Percentiles rank a stretch among this genome's conserved stretches.
phyloP scores from a whole-genome alignment of 305 asterid genomes.

The Fraxinus ornus region DNA sequence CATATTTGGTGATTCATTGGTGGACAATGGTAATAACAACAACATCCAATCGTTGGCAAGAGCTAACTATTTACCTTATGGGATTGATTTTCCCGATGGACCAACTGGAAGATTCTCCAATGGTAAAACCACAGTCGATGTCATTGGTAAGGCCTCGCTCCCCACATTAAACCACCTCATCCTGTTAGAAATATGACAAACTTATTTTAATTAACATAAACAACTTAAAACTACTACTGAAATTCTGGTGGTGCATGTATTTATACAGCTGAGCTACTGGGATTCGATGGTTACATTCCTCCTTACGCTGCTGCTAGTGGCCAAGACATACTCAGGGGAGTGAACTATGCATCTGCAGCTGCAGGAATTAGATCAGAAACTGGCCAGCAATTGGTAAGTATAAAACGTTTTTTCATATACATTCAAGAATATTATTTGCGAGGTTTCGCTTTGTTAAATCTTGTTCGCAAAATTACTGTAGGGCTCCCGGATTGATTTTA shows the following conservation, averaged over 20 bases:
- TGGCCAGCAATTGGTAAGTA: conserved; percentile 62
- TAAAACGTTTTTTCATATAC: not conserved
- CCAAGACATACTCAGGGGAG: conserved; percentile 56
- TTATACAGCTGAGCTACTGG: conserved; percentile 66
- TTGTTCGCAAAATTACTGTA: not conserved
- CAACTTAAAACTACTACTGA: not conserved
- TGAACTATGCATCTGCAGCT: conserved; percentile 80
- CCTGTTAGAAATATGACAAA: not conserved
- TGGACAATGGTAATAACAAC: conserved; percentile 76
- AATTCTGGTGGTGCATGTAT: not conserved
- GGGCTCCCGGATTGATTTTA: conserved; percentile 40
- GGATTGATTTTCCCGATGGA: conserved; percentile 60
- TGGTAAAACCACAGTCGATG: conserved; percentile 73
- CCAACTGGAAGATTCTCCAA: conserved; percentile 77
- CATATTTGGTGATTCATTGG: conserved; percentile 73
- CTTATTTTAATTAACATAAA: too few species aligned
- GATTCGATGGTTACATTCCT: conserved; percentile 57
- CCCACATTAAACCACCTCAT: too few species aligned
- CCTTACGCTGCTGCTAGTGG: conserved; percentile 57
- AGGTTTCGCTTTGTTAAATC: not conserved
- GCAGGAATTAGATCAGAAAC: conserved; percentile 77
- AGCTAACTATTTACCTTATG: conserved; percentile 75
- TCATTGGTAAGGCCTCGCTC: conserved; percentile 40
- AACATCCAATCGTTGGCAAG: conserved; percentile 58
- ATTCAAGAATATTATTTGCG: not conserved